Evolutionary conservation across 1,139 yeast species (phyloP).

Genomic region (Kodamaea anthophila): DNA sequence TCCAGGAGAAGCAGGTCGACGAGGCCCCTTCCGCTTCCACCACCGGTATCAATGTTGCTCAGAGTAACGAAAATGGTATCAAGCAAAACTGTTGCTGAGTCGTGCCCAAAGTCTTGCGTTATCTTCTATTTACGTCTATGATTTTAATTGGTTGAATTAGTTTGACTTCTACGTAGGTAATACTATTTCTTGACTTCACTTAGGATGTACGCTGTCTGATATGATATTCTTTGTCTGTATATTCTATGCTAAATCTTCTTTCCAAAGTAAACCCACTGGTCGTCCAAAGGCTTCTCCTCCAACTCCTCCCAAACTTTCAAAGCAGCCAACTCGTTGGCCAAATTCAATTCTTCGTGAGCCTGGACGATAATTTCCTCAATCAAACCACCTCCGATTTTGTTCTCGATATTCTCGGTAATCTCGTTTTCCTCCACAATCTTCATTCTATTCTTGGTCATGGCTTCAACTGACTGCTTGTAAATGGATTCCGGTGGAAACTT

Average conservation of each 20-base stretch:
- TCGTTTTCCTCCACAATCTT: slow-evolving; percentile 60
- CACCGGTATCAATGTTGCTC: slow-evolving; percentile 44
- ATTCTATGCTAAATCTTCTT: slow-evolving; percentile 35
- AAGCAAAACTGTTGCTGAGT: slow-evolving; percentile 38
- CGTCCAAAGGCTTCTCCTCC: slow-evolving; percentile 63
- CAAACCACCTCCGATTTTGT: slow-evolving; percentile 73
- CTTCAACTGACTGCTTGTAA: slow-evolving; percentile 71
- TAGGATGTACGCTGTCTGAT: too few species aligned
- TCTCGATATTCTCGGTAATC: slow-evolving; percentile 63
- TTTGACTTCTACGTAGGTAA: not conserved
- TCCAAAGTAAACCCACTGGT: slow-evolving; percentile 70
- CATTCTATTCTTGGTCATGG: slow-evolving; percentile 65
- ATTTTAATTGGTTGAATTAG: slow-evolving; percentile 1
- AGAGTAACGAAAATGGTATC: slow-evolving; percentile 21
- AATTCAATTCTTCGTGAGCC: slow-evolving; percentile 73
- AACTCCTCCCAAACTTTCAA: slow-evolving; percentile 66
- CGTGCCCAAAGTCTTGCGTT: not conserved
- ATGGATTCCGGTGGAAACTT: slow-evolving; percentile 68
- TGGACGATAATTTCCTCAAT: slow-evolving; percentile 79
- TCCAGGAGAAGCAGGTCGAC: slow-evolving; percentile 68
- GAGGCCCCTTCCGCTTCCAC: slow-evolving; percentile 19
- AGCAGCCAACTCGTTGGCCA: slow-evolving; percentile 62
- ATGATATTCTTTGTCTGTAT: not conserved
- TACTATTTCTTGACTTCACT: not conserved
- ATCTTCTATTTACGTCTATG: slow-evolving; percentile 3